A percentile compares a stretch with the other conserved stretches of the same genome.
Conservation (phyloP, 2,329 filamentous ascomycete species). For the Chaetomiaceae sp. region DNA sequence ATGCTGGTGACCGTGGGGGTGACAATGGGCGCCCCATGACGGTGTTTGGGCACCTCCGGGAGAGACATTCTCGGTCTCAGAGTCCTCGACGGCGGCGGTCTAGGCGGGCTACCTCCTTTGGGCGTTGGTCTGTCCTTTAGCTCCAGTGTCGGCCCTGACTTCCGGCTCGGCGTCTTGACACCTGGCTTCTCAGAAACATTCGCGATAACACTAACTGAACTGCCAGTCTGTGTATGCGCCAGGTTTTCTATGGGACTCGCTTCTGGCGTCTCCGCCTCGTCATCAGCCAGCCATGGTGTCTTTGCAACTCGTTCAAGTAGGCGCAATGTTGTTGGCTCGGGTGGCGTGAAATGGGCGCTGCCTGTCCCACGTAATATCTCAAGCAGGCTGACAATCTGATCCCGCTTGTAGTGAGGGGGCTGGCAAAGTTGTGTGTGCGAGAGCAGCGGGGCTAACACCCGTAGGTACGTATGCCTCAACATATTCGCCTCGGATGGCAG, state of each 20-base stretch:
- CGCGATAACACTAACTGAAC: slow-evolving; percentile 72
- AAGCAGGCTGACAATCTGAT: slow-evolving; percentile 75
- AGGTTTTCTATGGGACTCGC: slow-evolving; percentile 46
- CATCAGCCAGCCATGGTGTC: slow-evolving; percentile 62
- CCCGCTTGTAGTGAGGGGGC: slow-evolving; percentile 84
- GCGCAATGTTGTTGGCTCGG: slow-evolving; percentile 74
- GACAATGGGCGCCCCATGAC: slow-evolving; percentile 46
- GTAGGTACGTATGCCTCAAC: slow-evolving; percentile 87
- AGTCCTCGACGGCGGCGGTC: slow-evolving; percentile 19
- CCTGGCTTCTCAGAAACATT: slow-evolving; percentile 77
- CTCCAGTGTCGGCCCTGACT: slow-evolving; percentile 31
- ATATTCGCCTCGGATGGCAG: slow-evolving; percentile 75
- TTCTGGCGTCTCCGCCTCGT: slow-evolving; percentile 36
- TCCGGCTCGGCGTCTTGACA: slow-evolving; percentile 72
- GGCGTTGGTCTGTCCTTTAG: slow-evolving; percentile 27
- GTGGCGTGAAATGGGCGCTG: slow-evolving; percentile 71
- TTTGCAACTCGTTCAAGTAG: slow-evolving; percentile 71
- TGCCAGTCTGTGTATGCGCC: slow-evolving; percentile 60
- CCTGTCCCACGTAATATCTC: slow-evolving; percentile 63
- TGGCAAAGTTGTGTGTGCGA: slow-evolving; percentile 86
- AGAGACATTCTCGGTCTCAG: slow-evolving; percentile 44
- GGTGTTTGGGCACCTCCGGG: slow-evolving; percentile 53
- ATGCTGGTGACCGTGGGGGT: slow-evolving; percentile 10
- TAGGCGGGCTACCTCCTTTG: slow-evolving; percentile 6
- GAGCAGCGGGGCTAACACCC: slow-evolving; percentile 84